Percentiles rank a stretch among this genome's conserved stretches.
These are phyloP conservation scores for Oxyria digyna DNA, from an alignment of 148 eudicot species.

Conservation along the genomic window DNA sequence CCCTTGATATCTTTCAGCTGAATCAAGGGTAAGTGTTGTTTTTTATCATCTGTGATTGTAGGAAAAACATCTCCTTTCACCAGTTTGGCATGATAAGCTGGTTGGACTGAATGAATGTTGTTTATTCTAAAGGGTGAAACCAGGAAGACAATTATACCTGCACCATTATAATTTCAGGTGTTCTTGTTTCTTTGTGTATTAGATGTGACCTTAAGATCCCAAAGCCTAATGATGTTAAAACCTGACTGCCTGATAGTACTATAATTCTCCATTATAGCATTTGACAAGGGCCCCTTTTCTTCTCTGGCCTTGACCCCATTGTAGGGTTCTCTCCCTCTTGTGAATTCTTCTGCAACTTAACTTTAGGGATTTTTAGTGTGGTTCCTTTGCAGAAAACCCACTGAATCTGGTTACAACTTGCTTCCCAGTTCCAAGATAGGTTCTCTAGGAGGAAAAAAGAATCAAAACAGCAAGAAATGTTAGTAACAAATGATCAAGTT, in stretches of 20 bases:
- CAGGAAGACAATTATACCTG: neutral
- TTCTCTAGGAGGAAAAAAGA: too few relatives aligned
- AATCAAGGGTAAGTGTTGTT: constrained; percentile 1
- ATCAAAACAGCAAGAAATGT: too few relatives aligned
- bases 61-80: neutral
- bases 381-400: neutral
- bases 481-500: too few relatives aligned
- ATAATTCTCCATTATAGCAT: neutral
- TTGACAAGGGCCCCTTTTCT: neutral
- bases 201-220: neutral
- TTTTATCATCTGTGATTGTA: too few relatives aligned
- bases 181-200: neutral
- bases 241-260: neutral
- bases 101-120: neutral
- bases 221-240: neutral
- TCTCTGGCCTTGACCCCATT: neutral
- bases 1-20: constrained; percentile 7
- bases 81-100: neutral
- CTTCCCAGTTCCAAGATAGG: too few relatives aligned
- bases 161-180: neutral
- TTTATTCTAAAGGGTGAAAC: neutral
- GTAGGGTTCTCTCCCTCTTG: neutral
- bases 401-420: too few relatives aligned
- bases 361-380: neutral
- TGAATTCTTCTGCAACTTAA: neutral